phyloP scores from a whole-genome alignment of 768 basidiomycete species.

The Gloeopeniophorella convolvens region DNA sequence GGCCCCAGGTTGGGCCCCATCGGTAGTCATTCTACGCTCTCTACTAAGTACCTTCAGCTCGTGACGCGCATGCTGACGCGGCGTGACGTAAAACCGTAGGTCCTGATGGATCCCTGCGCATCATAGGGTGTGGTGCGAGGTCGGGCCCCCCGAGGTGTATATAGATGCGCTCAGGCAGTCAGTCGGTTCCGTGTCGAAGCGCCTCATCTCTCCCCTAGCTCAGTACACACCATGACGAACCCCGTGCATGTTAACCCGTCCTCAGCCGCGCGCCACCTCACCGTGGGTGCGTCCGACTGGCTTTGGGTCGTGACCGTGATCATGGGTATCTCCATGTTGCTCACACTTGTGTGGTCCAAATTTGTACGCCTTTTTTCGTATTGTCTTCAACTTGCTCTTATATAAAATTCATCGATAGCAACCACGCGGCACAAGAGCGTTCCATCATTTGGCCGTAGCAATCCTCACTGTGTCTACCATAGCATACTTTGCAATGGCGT shows the following conservation, averaged over 20 bases:
- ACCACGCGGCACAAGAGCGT: slow-evolving; percentile 37
- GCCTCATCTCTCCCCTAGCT: background rate
- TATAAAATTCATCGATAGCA: slow-evolving; percentile 22
- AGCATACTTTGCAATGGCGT: slow-evolving; percentile 51
- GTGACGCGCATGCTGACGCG: too few species aligned
- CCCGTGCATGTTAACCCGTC: slow-evolving; percentile 33
- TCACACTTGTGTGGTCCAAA: slow-evolving; percentile 35
- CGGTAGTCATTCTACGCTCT: too few species aligned
- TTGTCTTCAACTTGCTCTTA: background rate
- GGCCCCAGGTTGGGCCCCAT: too few species aligned
- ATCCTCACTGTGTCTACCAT: slow-evolving; percentile 42
- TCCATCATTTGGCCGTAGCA: slow-evolving; percentile 44
- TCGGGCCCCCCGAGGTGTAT: background rate
- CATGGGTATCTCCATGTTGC: slow-evolving; percentile 39
- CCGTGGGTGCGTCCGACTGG: slow-evolving; percentile 43
- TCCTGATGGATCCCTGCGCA: too few species aligned
- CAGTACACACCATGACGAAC: background rate
- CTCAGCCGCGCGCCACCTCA: slow-evolving; percentile 35
- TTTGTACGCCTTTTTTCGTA: slow-evolving; percentile 22
- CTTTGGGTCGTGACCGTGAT: slow-evolving; percentile 49
- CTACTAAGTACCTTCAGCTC: too few species aligned
- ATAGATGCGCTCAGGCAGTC: too few species aligned
- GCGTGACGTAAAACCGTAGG: too few species aligned
- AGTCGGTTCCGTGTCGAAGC: too few species aligned
- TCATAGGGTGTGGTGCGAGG: too few species aligned